These are phyloP conservation scores for Talaromyces trachyspermus DNA, from an alignment of 495 filamentous ascomycete genomes.

Conservation along the genomic window DNA sequence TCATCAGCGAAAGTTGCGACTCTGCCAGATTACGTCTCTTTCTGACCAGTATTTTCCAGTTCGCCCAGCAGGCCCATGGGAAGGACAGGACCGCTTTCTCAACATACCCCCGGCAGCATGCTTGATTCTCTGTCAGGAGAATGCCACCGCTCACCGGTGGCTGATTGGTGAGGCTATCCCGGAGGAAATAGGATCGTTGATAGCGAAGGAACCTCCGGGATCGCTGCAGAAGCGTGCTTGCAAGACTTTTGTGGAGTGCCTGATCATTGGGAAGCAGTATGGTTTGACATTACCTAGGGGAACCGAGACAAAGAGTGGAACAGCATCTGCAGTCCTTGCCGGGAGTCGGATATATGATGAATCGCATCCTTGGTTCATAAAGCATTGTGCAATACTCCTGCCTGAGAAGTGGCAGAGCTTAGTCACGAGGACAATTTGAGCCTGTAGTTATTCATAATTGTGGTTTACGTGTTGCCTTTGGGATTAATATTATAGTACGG, in stretches of 20 bases:
- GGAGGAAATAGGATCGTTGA: conserved; percentile 13
- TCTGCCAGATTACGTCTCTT: conserved; percentile 17
- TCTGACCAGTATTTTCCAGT: conserved; percentile 19
- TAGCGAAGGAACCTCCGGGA: conserved; percentile 17
- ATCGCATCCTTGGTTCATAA: conserved; percentile 12
- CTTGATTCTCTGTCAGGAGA: conserved; percentile 19
- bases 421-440: conserved; percentile 9
- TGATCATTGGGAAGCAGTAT: conserved; percentile 23
- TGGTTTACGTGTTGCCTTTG: conserved; percentile 8
- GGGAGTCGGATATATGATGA: conserved; percentile 7
- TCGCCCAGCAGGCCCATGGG: conserved; percentile 10
- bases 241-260: conserved; percentile 17
- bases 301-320: conserved; percentile 15
- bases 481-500: conserved; percentile 3
- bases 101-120: conserved; percentile 15
- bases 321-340: conserved; percentile 12
- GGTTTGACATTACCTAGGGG: conserved; percentile 14
- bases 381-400: not conserved
- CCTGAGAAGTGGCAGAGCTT: conserved; percentile 7
- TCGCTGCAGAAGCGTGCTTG: conserved; percentile 18
- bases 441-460: conserved; percentile 9
- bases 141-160: conserved; percentile 17
- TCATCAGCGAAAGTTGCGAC: conserved; percentile 19
- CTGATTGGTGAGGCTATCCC: conserved; percentile 18
- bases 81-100: conserved; percentile 16